phyloP scores from a whole-genome alignment of 1,139 yeast genomes.

The Saccharomycopsis hybrid region DNA sequence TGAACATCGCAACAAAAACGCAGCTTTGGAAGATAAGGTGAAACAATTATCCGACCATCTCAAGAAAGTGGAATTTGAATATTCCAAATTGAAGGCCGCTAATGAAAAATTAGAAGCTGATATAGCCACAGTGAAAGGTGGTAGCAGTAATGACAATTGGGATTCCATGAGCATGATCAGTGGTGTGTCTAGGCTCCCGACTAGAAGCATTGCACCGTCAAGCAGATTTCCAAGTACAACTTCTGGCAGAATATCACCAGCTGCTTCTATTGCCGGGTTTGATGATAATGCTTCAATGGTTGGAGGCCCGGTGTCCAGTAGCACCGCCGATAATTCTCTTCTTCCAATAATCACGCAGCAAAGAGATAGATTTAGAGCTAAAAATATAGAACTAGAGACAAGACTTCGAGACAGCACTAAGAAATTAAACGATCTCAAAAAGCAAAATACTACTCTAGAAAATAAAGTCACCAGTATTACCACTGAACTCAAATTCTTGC shows the following conservation, averaged over 20 bases:
- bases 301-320: conserved; percentile 1
- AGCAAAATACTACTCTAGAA: conserved; percentile 59
- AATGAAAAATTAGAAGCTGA: conserved; percentile 20
- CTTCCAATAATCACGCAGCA: conserved; percentile 90
- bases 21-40: conserved; percentile 21
- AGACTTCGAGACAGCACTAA: conserved; percentile 58
- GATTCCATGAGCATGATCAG: conserved; percentile 71
- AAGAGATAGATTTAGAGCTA: conserved; percentile 80
- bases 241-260: conserved; percentile 38
- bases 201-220: conserved; percentile 26
- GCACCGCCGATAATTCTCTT: conserved; percentile 37
- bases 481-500: conserved; percentile 73
- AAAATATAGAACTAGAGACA: conserved; percentile 78
- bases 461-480: conserved; percentile 73
- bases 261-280: conserved; percentile 42
- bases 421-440: conserved; percentile 51
- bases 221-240: conserved; percentile 21
- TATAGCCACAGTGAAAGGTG: conserved; percentile 11
- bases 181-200: conserved; percentile 42
- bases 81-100: conserved; percentile 3
- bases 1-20: conserved; percentile 47
- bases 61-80: conserved; percentile 3
- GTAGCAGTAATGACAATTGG: conserved; percentile 13
- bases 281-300: conserved; percentile 13
- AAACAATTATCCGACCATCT: neutral